Conservation (phyloP, 331 rosid species). For the Dryas integrifolia region DNA sequence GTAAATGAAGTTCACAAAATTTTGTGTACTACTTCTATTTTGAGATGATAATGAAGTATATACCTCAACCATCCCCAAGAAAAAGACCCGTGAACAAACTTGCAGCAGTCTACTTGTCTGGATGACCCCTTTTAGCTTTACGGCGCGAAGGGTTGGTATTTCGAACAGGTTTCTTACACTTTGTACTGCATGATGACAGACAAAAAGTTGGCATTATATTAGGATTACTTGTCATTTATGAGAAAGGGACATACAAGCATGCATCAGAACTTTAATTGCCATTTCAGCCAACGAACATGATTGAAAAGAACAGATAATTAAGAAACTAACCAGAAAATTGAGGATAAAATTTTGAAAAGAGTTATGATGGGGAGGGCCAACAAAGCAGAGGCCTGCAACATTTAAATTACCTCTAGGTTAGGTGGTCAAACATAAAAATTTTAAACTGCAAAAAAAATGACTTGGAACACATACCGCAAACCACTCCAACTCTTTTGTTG, state of each 20-base stretch:
- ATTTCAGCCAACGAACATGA: neutral
- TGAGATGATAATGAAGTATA: slow-evolving; percentile 19
- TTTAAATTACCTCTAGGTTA: slow-evolving; percentile 12
- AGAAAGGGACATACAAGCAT: neutral
- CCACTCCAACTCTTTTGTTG: slow-evolving; percentile 87
- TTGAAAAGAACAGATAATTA: neutral
- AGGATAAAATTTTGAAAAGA: slow-evolving; percentile 57
- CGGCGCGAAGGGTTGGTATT: slow-evolving; percentile 54
- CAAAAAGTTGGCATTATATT: neutral
- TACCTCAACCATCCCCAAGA: slow-evolving; percentile 32
- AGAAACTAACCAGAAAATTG: slow-evolving; percentile 55
- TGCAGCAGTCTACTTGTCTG: slow-evolving; percentile 49
- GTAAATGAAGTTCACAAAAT: neutral
- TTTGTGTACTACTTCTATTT: neutral
- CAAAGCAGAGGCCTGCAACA: slow-evolving; percentile 87
- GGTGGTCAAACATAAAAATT: slow-evolving; percentile 15
- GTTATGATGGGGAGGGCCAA: slow-evolving; percentile 69
- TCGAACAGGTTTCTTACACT: slow-evolving; percentile 50
- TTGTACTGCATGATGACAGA: slow-evolving; percentile 48
- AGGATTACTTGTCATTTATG: neutral
- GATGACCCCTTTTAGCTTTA: slow-evolving; percentile 69
- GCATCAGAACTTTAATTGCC: neutral
- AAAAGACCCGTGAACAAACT: slow-evolving; percentile 25
- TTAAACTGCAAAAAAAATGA: slow-evolving; percentile 7
- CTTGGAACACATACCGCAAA: slow-evolving; percentile 61